These are phyloP conservation scores for Kazachstania bromeliacearum DNA, from an alignment of 805 yeast species.

Conservation along the genomic window DNA sequence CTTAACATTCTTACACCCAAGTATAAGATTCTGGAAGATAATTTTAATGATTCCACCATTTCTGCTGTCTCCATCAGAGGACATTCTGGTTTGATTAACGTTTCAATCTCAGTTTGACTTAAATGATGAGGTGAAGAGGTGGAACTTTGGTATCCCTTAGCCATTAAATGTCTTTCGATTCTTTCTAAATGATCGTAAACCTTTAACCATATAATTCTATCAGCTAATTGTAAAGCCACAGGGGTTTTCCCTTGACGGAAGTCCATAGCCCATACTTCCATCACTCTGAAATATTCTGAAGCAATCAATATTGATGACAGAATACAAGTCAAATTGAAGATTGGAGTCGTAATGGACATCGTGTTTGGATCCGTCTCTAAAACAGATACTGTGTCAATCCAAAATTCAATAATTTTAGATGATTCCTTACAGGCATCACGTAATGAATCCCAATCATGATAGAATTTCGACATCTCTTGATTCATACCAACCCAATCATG, in stretches of 20 bases:
- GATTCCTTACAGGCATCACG: constrained; percentile 53
- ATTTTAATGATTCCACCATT: constrained; percentile 17
- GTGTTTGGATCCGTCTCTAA: constrained; percentile 40
- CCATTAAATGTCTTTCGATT: constrained; percentile 50
- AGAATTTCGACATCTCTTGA: constrained; percentile 35
- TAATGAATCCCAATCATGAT: constrained; percentile 50
- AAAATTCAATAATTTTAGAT: constrained; percentile 50
- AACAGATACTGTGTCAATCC: constrained; percentile 63
- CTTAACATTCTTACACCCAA: constrained; percentile 67
- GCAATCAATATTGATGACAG: constrained; percentile 47
- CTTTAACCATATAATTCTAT: constrained; percentile 55
- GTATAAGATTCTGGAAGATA: constrained; percentile 47
- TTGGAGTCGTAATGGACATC: constrained; percentile 54
- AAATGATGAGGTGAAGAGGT: too few species aligned
- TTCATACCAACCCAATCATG: constrained; percentile 67
- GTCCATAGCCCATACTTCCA: constrained; percentile 33
- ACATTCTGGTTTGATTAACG: background rate
- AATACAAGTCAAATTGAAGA: constrained; percentile 62
- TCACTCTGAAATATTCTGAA: constrained; percentile 49
- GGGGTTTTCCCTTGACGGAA: background rate
- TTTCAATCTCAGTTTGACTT: too few species aligned
- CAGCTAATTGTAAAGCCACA: constrained; percentile 37
- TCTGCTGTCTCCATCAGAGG: background rate
- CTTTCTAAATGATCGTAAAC: constrained; percentile 51
- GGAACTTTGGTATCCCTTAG: background rate